Percentiles rank a stretch among this genome's conserved stretches.
These are phyloP conservation scores for Aspergillus campestris DNA, from an alignment of 495 filamentous ascomycete species.

Conservation along the genomic window DNA sequence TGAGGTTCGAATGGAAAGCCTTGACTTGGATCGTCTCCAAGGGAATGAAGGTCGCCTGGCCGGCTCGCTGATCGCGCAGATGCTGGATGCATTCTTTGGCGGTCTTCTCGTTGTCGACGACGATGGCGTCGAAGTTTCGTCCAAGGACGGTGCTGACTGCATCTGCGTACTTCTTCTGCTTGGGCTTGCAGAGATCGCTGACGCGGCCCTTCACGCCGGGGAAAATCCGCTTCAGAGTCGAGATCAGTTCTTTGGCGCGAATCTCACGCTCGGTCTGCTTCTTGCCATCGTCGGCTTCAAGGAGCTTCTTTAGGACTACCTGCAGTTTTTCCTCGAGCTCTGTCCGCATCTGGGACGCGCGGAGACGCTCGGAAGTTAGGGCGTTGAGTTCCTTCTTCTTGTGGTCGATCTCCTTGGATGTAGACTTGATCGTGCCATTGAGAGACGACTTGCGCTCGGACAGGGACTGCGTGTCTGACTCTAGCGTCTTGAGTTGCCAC, in stretches of 20 bases:
- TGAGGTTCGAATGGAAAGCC: conserved; percentile 77
- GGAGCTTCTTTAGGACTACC: conserved; percentile 66
- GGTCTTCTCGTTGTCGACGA: conserved; percentile 94
- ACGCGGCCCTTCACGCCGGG: conserved; percentile 85
- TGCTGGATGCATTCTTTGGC: conserved; percentile 92
- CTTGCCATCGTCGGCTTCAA: conserved; percentile 73
- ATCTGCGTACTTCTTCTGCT: conserved; percentile 90
- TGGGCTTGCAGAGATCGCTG: conserved; percentile 87
- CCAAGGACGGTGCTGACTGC: conserved; percentile 90
- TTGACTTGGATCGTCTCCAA: conserved; percentile 95
- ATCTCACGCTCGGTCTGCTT: conserved; percentile 77
- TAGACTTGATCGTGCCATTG: conserved; percentile 52
- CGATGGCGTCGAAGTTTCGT: conserved; percentile 83
- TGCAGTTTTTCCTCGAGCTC: conserved; percentile 88
- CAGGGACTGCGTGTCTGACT: conserved; percentile 62
- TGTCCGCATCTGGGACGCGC: conserved; percentile 67
- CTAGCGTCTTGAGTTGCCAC: conserved; percentile 61
- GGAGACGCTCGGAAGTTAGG: conserved; percentile 73
- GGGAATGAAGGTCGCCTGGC: conserved; percentile 86
- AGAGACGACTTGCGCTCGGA: conserved; percentile 55
- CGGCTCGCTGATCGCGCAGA: conserved; percentile 76
- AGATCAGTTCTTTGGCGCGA: conserved; percentile 67
- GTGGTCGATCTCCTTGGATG: conserved; percentile 65
- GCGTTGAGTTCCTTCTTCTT: conserved; percentile 90
- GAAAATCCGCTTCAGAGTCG: conserved; percentile 81